These are phyloP conservation scores for Metarhizium humberi DNA, from an alignment of 2,329 filamentous ascomycete genomes.

Conservation along the genomic window DNA sequence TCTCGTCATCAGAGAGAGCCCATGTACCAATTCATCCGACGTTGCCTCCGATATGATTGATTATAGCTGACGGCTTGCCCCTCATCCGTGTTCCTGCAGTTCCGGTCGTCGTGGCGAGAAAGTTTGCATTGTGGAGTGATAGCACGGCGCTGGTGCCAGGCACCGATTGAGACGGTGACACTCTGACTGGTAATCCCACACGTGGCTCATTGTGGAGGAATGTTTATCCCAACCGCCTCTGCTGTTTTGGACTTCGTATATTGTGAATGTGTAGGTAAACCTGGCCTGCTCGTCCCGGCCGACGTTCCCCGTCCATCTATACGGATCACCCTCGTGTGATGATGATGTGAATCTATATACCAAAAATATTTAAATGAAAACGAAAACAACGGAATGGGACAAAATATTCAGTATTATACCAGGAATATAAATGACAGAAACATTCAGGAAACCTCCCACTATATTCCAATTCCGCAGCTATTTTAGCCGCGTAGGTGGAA, in stretches of 20 bases:
- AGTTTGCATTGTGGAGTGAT: background rate
- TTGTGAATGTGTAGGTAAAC: background rate
- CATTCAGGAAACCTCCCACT: too few species aligned
- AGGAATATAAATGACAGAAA: too few species aligned
- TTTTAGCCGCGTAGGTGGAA: background rate
- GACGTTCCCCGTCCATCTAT: too few species aligned
- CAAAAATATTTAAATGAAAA: too few species aligned
- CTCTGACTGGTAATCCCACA: background rate
- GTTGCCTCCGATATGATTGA: background rate
- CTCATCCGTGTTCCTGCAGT: background rate
- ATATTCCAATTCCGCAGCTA: background rate
- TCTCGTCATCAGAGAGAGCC: background rate
- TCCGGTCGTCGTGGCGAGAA: background rate
- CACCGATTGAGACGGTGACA: background rate
- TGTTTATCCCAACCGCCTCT: background rate
- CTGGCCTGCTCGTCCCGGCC: too few species aligned
- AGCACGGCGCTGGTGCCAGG: background rate
- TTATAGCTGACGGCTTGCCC: background rate
- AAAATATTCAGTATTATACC: too few species aligned
- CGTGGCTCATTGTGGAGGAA: background rate
- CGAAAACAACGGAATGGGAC: background rate
- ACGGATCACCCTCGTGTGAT: too few species aligned
- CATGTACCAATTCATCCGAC: background rate
- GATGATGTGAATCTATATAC: too few species aligned
- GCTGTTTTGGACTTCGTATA: background rate